Evolutionary conservation across 371 early-diverging fungal genomes (phyloP).

Genomic region (Dichotomocladium elegans): DNA sequence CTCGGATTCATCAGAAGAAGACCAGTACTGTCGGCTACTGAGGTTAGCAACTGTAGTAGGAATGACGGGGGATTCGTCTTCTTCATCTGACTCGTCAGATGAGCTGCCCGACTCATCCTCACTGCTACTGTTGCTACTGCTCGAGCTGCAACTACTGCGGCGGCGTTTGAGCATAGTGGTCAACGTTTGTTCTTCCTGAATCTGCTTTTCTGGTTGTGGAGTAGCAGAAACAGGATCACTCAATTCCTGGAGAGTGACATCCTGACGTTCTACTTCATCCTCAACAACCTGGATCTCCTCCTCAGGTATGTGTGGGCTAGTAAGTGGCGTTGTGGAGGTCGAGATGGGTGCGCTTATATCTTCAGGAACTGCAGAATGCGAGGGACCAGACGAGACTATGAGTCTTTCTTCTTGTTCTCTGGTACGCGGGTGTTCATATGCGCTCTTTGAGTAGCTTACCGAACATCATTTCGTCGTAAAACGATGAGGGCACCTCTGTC

Average conservation of each 20-base stretch:
- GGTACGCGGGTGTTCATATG: not conserved
- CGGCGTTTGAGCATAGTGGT: not conserved
- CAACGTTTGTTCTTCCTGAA: not conserved
- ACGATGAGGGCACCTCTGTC: conserved; percentile 7
- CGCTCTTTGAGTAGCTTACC: conserved; percentile 15
- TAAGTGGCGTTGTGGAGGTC: not conserved
- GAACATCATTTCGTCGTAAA: conserved; percentile 46
- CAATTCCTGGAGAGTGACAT: not conserved
- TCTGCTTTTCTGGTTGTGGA: too few relatives aligned
- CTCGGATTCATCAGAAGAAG: conserved; percentile 36
- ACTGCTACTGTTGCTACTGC: conserved; percentile 10
- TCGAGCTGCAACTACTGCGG: not conserved
- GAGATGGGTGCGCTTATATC: not conserved
- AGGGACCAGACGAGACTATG: not conserved
- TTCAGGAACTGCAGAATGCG: not conserved
- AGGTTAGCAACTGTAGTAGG: conserved; percentile 40
- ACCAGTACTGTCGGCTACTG: conserved; percentile 28
- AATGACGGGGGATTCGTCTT: conserved; percentile 22
- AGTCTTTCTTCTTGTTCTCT: not conserved
- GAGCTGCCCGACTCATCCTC: conserved; percentile 18
- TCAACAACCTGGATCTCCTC: not conserved
- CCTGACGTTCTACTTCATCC: conserved; percentile 11
- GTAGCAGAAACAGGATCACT: not conserved
- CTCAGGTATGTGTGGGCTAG: conserved; percentile 4
- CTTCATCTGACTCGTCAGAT: conserved; percentile 14